Conservation (phyloP, 768 basidiomycete species). For the Lentinus tigrinus region DNA sequence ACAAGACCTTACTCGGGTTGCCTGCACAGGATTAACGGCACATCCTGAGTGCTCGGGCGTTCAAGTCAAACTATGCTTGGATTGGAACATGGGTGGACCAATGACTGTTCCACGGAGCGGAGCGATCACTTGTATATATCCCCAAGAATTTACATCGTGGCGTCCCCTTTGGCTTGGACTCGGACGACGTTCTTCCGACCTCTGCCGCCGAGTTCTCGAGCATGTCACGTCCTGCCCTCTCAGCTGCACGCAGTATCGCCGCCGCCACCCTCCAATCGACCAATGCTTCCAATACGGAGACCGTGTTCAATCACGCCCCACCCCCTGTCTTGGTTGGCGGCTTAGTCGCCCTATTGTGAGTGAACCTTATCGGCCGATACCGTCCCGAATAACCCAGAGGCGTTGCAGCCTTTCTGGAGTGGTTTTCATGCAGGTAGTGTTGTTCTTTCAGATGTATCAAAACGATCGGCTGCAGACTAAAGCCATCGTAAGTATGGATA, state of each 20-base stretch:
- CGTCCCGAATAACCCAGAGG: neutral
- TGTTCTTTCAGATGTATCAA: slow-evolving; percentile 10
- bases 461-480: neutral
- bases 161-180: neutral
- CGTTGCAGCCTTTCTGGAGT: slow-evolving; percentile 13
- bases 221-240: neutral
- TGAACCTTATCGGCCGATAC: neutral
- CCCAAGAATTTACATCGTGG: neutral
- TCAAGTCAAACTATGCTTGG: neutral
- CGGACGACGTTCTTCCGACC: neutral
- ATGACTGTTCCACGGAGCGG: neutral
- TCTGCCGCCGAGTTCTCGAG: neutral
- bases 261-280: neutral
- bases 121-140: neutral
- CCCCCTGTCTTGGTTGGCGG: slow-evolving; percentile 11
- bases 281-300: neutral
- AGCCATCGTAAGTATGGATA: slow-evolving; percentile 6
- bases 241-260: neutral
- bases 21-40: too few relatives aligned
- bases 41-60: neutral
- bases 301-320: slow-evolving; percentile 3
- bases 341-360: slow-evolving; percentile 12
- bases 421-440: slow-evolving; percentile 13
- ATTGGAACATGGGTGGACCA: neutral
- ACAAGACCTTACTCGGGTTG: too few relatives aligned